These are phyloP conservation scores for Gossypium turneri DNA, from an alignment of 345 rosid species.

Conservation along the genomic window DNA sequence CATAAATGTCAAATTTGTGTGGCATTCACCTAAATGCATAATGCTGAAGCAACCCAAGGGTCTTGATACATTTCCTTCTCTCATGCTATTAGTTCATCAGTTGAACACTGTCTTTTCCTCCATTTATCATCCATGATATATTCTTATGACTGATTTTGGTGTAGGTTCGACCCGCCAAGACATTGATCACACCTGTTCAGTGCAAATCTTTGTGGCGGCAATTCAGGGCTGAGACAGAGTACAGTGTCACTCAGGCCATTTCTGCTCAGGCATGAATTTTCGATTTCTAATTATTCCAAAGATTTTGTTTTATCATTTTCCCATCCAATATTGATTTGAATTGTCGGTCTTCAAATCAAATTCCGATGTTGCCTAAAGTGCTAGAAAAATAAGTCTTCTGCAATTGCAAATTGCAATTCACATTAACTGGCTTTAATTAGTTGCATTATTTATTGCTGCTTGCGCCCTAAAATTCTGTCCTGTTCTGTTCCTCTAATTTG, in stretches of 20 bases:
- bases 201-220: conserved; percentile 99
- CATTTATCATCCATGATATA: not conserved
- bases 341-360: not conserved
- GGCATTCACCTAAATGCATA: not conserved
- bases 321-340: not conserved
- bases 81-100: not conserved
- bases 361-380: not conserved
- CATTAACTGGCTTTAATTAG: not conserved
- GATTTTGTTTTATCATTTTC: not conserved
- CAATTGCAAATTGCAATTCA: not conserved
- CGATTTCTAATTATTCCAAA: not conserved
- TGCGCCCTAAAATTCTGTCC: not conserved
- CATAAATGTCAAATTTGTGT: not conserved
- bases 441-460: not conserved
- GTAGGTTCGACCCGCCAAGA: conserved; percentile 73
- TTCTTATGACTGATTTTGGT: conserved; percentile 12
- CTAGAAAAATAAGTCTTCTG: not conserved
- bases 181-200: conserved; percentile 91
- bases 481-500: not conserved
- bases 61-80: not conserved
- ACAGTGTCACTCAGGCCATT: conserved; percentile 90
- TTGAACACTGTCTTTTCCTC: not conserved
- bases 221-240: conserved; percentile 91
- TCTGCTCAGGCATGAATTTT: conserved; percentile 80
- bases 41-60: not conserved